A percentile compares a stretch with the other conserved stretches of the same genome.
phyloP scores from a whole-genome alignment of 1,284 basidiomycete genomes.

The Tetrapyrgos nigripes region DNA sequence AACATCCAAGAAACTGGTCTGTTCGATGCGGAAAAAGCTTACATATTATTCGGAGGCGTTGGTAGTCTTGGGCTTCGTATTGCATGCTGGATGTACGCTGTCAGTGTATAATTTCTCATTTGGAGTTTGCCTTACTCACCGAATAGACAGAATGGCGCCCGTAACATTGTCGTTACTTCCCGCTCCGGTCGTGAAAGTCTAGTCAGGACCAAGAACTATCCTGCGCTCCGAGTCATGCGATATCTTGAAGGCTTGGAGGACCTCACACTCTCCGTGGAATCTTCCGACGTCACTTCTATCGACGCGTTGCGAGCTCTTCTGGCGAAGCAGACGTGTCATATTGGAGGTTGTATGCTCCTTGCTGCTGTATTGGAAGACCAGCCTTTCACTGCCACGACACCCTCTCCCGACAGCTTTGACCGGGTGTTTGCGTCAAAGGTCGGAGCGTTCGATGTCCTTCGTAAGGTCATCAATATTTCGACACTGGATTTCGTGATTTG shows the following conservation, averaged over 20 bases:
- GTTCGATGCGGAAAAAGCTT: constrained; percentile 23
- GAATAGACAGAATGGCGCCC: constrained; percentile 40
- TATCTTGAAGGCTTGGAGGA: constrained; percentile 37
- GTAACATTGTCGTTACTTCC: constrained; percentile 44
- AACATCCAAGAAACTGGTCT: constrained; percentile 1
- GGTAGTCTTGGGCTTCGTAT: constrained; percentile 39
- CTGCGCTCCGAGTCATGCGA: constrained; percentile 30
- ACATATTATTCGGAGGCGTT: constrained; percentile 38
- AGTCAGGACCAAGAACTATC: constrained; percentile 11
- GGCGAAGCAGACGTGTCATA: constrained; percentile 25
- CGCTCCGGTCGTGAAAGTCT: constrained; percentile 36
- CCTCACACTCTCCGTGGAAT: constrained; percentile 33
- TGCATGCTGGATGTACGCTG: constrained; percentile 47
- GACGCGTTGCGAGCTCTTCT: constrained; percentile 27
- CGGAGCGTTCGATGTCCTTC: constrained; percentile 33
- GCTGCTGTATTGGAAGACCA: constrained; percentile 39
- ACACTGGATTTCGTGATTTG: constrained; percentile 43
- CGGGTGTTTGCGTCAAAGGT: constrained; percentile 36
- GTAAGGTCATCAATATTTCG: constrained; percentile 23
- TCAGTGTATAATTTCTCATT: constrained; percentile 15
- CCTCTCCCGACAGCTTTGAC: constrained; percentile 32
- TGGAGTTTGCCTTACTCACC: not conserved
- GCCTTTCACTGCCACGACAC: constrained; percentile 36
- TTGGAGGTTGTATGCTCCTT: constrained; percentile 43
- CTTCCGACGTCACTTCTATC: constrained; percentile 20